Evolutionary conservation across 2,329 filamentous ascomycete genomes (phyloP), one percentile per base, ranked within the genome.

Genomic region (Sporothrix sp.): DNA sequence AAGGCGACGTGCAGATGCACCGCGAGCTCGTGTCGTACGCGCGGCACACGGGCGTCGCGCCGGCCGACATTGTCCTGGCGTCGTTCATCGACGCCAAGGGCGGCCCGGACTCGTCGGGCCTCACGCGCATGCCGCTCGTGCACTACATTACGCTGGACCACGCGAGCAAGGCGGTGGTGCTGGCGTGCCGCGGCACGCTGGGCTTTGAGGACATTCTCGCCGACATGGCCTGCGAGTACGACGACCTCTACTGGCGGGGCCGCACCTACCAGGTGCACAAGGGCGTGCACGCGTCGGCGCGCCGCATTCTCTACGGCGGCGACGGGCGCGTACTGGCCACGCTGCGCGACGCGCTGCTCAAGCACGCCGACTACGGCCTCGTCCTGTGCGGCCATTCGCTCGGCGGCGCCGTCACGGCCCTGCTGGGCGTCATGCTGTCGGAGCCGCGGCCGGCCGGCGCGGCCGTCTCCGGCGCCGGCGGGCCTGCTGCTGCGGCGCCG

Each of bases 161-260:
- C 59, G 79, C 82, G 47, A 82, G 82, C 2, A 82, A 81, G 58
- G 82, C 84, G 0, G 79, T 87, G 0, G 82, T 87, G 0, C 68
- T 87, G n/a, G 81, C 82, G 1, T 84, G 84, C 46, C 76, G 84
- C 33, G 84, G 84, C 2, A 87, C 84, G 0, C 70, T 85, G 35
- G 84, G 84, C 0, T 86, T 87, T 54, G 83, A 87, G 58, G 84
- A 87, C 60, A 77, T 87, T 21, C 66, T 87, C 32, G 82, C 82
- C 0, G 84, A 87, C 59, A 78, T 87, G 75, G 82, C 82, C 27
- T 87, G 83, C 63, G 83, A 85, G 42, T 87, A 86, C 56, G 82
- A 85, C 57, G 73, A 81, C 50, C 66, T 85, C 9, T 55, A 68
- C 5, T 83, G 84, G 81, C 73, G 79, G 52, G 81, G 80, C 14